Percentiles rank a stretch among this genome's conserved stretches.
Conservation (phyloP, 169 alveolate genomes). For the Hepatocystis sp. region DNA sequence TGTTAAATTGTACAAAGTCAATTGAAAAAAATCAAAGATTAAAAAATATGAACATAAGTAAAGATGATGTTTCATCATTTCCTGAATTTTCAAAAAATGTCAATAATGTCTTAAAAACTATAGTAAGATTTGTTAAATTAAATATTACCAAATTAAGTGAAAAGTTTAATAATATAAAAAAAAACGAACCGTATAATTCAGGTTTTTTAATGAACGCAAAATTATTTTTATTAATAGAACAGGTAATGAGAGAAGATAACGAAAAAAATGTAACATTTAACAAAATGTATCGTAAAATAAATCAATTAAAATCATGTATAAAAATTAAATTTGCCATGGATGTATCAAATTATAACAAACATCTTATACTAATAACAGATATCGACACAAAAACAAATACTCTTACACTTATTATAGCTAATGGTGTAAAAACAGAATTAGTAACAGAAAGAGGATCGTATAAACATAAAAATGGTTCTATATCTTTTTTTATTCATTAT, state of each 20-base stretch:
- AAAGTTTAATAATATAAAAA: constrained; percentile 10
- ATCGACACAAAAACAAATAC: constrained; percentile 3
- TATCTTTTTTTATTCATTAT: not conserved
- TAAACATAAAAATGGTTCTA: not conserved
- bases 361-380: not conserved
- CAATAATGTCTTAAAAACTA: not conserved
- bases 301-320: constrained; percentile 1
- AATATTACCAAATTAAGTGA: constrained; percentile 8
- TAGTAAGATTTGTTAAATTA: constrained; percentile 17
- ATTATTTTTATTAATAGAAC: constrained; percentile 1
- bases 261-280: constrained; percentile 23
- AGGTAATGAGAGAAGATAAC: constrained; percentile 10
- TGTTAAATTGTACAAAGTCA: not conserved
- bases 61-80: constrained; percentile 1
- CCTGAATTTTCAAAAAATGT: constrained; percentile 29
- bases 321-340: constrained; percentile 1
- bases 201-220: not conserved
- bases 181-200: not conserved
- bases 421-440: not conserved
- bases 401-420: constrained; percentile 1
- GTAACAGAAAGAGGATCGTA: not conserved
- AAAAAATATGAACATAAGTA: constrained; percentile 10
- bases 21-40: not conserved
- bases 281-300: constrained; percentile 13
- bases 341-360: not conserved